phyloP scores from a whole-genome alignment of 2,329 filamentous ascomycete genomes.

The Zasmidium citrigriseum region DNA sequence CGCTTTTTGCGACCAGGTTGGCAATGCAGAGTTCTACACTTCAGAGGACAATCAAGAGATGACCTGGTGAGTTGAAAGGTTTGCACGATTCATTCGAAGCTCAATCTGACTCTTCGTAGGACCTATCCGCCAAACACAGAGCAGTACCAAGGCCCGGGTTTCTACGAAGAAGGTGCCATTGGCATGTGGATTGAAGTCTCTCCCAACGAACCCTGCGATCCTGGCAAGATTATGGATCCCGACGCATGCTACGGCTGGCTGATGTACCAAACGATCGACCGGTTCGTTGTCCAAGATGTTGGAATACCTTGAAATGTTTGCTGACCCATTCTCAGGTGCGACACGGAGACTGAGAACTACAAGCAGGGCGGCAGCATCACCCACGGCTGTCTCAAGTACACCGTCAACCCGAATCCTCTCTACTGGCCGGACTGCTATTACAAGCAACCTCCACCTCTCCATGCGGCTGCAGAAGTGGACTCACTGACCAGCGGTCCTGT shows the following conservation, averaged over 20 bases:
- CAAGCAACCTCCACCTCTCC: no score
- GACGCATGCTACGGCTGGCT: conserved; percentile 5
- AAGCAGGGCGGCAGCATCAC: conserved; percentile 13
- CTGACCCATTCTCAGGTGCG: conserved; percentile 7
- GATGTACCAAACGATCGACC: conserved; percentile 3
- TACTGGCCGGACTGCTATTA: conserved; percentile 17
- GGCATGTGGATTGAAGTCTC: background rate
- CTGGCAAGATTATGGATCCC: background rate
- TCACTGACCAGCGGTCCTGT: no score
- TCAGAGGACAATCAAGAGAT: background rate
- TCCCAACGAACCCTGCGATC: background rate
- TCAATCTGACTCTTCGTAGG: background rate
- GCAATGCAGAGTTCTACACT: background rate
- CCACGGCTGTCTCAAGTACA: conserved; percentile 14
- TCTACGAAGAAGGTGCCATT: conserved; percentile 9
- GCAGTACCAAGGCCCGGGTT: background rate
- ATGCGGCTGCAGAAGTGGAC: no score
- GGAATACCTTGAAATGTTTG: background rate
- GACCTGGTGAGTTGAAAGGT: background rate
- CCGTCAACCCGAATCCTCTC: conserved; percentile 11
- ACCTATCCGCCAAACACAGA: background rate
- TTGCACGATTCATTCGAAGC: background rate
- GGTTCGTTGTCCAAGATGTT: background rate
- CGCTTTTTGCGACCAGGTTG: background rate
- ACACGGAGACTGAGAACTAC: conserved; percentile 7